These are phyloP conservation scores for Narthecium ossifragum DNA, from an alignment of 106 monocot species.

Conservation along the genomic window DNA sequence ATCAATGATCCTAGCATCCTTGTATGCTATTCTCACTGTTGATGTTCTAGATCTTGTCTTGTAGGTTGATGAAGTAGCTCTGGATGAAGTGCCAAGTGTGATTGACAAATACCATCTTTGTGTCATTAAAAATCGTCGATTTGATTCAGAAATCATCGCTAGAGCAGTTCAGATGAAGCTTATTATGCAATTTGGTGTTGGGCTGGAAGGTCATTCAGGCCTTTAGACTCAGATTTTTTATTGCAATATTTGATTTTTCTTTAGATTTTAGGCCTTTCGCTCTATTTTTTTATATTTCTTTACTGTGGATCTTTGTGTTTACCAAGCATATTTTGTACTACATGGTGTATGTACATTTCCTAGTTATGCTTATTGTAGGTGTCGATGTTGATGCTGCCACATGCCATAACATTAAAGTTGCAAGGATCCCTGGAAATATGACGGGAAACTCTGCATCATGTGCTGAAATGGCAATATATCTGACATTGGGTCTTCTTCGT, in stretches of 20 bases:
- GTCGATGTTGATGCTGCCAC: constrained; percentile 88
- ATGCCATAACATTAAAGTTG: constrained; percentile 75
- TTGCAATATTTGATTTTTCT: too few relatives aligned
- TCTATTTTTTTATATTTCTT: not conserved
- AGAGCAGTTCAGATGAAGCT: constrained; percentile 79
- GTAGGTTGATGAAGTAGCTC: constrained; percentile 71
- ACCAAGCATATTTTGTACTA: too few relatives aligned
- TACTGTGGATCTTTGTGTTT: not conserved
- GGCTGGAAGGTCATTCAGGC: constrained; percentile 84
- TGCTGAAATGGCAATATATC: constrained; percentile 97
- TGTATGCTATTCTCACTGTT: not conserved
- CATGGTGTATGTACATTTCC: too few relatives aligned
- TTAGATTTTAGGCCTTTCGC: too few relatives aligned
- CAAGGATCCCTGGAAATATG: constrained; percentile 72
- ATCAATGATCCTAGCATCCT: too few relatives aligned
- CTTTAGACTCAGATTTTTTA: too few relatives aligned
- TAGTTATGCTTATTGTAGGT: constrained; percentile 51
- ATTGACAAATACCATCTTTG: constrained; percentile 75
- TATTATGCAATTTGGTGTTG: constrained; percentile 95
- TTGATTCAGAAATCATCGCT: constrained; percentile 61
- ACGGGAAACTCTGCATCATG: constrained; percentile 81
- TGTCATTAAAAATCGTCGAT: constrained; percentile 43
- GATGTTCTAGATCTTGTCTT: not conserved
- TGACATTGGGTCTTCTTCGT: constrained; percentile 88
- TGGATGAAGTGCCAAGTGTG: constrained; percentile 61